These are phyloP conservation scores for Heliamphora exappendiculata DNA, from an alignment of 148 eudicot species.

Conservation along the genomic window DNA sequence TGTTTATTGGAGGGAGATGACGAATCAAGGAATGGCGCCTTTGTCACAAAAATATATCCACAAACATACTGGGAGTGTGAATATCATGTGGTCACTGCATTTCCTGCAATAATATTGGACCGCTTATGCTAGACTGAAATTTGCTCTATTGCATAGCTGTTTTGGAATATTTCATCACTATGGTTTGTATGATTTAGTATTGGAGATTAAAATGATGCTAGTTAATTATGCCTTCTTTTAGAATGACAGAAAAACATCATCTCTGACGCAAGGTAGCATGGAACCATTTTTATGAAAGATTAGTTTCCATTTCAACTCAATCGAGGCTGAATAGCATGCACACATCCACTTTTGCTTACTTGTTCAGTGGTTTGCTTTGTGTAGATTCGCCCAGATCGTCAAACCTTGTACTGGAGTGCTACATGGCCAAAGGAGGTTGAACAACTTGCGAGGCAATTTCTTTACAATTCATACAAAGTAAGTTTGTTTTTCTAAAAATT, in stretches of 20 bases:
- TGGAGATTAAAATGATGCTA: neutral
- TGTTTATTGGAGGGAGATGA: neutral
- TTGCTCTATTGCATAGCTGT: neutral
- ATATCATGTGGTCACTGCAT: too few species aligned
- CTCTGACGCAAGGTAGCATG: too few species aligned
- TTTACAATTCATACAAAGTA: conserved; percentile 86
- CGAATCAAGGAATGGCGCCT: too few species aligned
- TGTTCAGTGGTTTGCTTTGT: conserved; percentile 4
- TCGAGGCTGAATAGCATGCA: neutral
- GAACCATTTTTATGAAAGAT: too few species aligned
- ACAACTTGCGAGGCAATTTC: conserved; percentile 69
- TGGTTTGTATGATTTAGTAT: neutral
- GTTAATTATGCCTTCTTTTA: neutral
- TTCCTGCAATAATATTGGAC: too few species aligned
- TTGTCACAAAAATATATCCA: too few species aligned
- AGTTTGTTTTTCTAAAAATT: too few species aligned
- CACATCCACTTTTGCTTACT: conserved; percentile 2
- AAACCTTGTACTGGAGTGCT: conserved; percentile 92
- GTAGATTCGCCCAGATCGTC: conserved; percentile 97
- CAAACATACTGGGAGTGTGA: too few species aligned
- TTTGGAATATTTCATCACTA: too few species aligned
- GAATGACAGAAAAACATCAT: neutral
- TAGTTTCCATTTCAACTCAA: too few species aligned
- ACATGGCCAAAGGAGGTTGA: conserved; percentile 99
- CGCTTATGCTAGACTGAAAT: neutral